A percentile compares a stretch with the other conserved stretches of the same genome.
Conservation (phyloP, 2,329 filamentous ascomycete species). For the Calonectria hongkongensis region DNA sequence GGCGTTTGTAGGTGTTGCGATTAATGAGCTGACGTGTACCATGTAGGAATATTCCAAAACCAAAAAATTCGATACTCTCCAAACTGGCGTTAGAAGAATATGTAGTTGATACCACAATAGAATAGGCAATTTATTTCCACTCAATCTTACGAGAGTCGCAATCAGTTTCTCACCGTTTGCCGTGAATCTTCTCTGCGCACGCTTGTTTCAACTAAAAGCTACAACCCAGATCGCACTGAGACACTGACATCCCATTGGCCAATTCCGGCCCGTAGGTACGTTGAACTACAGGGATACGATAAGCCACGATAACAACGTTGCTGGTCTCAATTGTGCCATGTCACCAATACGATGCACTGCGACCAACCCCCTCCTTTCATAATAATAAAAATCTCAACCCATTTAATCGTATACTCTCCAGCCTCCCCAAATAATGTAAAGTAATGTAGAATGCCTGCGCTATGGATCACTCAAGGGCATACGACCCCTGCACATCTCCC, state of each 20-base stretch:
- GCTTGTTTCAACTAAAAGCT: background rate
- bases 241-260: conserved; percentile 3
- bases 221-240: background rate
- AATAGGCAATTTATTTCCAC: conserved; percentile 29
- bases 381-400: background rate
- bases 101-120: conserved; percentile 33
- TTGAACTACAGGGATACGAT: background rate
- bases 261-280: background rate
- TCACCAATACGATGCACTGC: background rate
- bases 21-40: conserved; percentile 52
- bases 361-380: background rate
- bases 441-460: background rate
- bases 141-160: conserved; percentile 11
- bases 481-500: conserved; percentile 20
- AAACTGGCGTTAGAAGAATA: conserved; percentile 28
- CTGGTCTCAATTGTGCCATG: conserved; percentile 3
- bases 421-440: conserved; percentile 23
- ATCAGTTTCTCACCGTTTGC: conserved; percentile 2
- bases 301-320: conserved; percentile 23
- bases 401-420: conserved; percentile 10
- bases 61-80: conserved; percentile 35
- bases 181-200: conserved; percentile 13
- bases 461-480: conserved; percentile 18
- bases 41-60: conserved; percentile 41
- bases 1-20: conserved; percentile 11